Conservation (phyloP, 106 monocot genomes). For the Dendrobium huoshanense region DNA sequence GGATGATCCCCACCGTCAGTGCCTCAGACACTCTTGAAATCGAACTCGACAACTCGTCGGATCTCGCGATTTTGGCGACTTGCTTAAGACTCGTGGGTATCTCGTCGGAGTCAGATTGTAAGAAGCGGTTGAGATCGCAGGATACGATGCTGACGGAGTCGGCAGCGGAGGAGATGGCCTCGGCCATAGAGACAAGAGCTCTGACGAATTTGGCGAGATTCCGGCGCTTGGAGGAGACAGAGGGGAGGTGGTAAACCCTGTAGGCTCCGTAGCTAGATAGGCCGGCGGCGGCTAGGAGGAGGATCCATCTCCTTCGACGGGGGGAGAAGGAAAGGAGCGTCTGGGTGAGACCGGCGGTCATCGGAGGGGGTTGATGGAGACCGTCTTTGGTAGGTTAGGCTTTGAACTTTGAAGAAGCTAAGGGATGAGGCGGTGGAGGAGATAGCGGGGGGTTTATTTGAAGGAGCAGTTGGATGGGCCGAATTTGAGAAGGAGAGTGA, state of each 20-base stretch:
- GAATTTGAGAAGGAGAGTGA: too few relatives aligned
- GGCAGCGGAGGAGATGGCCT: conserved; percentile 38
- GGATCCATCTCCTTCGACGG: conserved; percentile 36
- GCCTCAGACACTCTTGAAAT: conserved; percentile 54
- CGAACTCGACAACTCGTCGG: conserved; percentile 44
- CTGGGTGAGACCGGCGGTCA: conserved; percentile 3
- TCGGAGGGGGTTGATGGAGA: background rate
- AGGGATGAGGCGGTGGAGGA: too few relatives aligned
- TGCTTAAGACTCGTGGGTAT: conserved; percentile 54
- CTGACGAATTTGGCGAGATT: conserved; percentile 27
- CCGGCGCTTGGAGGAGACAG: conserved; percentile 23
- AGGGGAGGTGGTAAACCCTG: conserved; percentile 55
- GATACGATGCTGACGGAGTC: conserved; percentile 44
- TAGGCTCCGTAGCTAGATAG: conserved; percentile 48
- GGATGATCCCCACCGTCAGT: conserved; percentile 39
- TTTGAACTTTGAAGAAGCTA: too few relatives aligned
- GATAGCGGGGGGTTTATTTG: too few relatives aligned
- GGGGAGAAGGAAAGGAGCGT: conserved; percentile 14
- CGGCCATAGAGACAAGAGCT: conserved; percentile 27
- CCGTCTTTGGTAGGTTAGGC: too few relatives aligned
- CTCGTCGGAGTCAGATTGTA: conserved; percentile 60
- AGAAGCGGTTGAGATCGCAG: conserved; percentile 57
- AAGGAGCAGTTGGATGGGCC: too few relatives aligned
- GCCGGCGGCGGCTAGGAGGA: conserved; percentile 37
- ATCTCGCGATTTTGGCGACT: conserved; percentile 46